phyloP scores from a whole-genome alignment of 139 green algal genomes.

The Asterochloris sp. region DNA sequence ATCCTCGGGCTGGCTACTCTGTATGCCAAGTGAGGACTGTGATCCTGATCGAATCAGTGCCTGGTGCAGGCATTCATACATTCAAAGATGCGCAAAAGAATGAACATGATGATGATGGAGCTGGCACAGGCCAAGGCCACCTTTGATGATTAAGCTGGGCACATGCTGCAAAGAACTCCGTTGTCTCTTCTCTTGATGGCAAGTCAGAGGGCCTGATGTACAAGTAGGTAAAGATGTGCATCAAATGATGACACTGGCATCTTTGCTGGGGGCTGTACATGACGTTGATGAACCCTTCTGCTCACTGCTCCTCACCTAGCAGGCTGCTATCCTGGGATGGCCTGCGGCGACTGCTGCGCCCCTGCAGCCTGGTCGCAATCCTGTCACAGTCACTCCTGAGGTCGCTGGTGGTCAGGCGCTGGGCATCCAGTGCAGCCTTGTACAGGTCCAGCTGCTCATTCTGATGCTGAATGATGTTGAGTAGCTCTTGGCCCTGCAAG shows the following conservation, averaged over 20 bases:
- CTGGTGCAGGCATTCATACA: neutral
- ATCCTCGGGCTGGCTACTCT: neutral
- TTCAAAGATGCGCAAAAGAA: slow-evolving; percentile 1
- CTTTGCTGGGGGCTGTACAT: neutral
- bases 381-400: slow-evolving; percentile 3
- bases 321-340: neutral
- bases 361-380: neutral
- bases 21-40: neutral
- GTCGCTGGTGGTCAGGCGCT: neutral
- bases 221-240: neutral
- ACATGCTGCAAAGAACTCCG: neutral
- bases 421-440: slow-evolving; percentile 3
- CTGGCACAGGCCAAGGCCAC: neutral
- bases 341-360: neutral
- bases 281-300: neutral
- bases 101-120: slow-evolving; percentile 9
- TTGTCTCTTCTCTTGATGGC: neutral
- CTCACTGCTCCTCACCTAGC: neutral
- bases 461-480: slow-evolving; percentile 3
- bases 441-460: neutral
- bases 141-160: neutral
- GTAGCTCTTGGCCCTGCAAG: neutral
- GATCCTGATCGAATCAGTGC: neutral
- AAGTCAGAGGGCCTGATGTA: neutral
- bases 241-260: neutral